Conservation (phyloP, 495 filamentous ascomycete genomes). For the Talaromyces proteolyticus region DNA sequence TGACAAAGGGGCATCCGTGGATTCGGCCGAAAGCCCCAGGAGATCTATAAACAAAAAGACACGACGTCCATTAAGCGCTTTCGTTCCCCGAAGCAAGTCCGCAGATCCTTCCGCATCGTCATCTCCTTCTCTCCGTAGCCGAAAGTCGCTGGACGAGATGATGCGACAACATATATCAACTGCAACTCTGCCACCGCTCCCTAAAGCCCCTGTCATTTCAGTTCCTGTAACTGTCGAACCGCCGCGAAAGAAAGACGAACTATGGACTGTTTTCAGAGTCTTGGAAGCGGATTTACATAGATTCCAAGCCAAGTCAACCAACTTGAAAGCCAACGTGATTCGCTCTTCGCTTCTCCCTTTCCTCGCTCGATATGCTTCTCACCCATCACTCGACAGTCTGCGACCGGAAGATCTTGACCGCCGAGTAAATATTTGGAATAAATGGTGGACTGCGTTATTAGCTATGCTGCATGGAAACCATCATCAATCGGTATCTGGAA, state of each 20-base stretch:
- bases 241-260: slow-evolving; percentile 66
- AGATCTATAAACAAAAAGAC: slow-evolving; percentile 29
- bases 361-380: slow-evolving; percentile 62
- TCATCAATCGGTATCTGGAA: slow-evolving; percentile 65
- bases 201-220: slow-evolving; percentile 28
- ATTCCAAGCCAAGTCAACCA: slow-evolving; percentile 72
- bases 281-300: slow-evolving; percentile 81
- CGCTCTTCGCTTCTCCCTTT: slow-evolving; percentile 80
- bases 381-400: slow-evolving; percentile 61
- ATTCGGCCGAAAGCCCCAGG: background rate
- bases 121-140: slow-evolving; percentile 46
- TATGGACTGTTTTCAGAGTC: slow-evolving; percentile 80
- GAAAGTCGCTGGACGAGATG: slow-evolving; percentile 54
- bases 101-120: slow-evolving; percentile 33
- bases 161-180: slow-evolving; percentile 38
- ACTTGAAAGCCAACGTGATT: slow-evolving; percentile 75
- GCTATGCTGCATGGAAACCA: slow-evolving; percentile 76
- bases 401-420: slow-evolving; percentile 83
- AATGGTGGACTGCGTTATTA: slow-evolving; percentile 91
- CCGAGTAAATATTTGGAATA: slow-evolving; percentile 75
- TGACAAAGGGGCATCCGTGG: background rate
- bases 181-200: slow-evolving; percentile 45
- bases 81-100: slow-evolving; percentile 40
- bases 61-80: slow-evolving; percentile 46
- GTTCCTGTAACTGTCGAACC: slow-evolving; percentile 31